Conservation (phyloP, 306 rosid species). For the Ochetophila trinervis region DNA sequence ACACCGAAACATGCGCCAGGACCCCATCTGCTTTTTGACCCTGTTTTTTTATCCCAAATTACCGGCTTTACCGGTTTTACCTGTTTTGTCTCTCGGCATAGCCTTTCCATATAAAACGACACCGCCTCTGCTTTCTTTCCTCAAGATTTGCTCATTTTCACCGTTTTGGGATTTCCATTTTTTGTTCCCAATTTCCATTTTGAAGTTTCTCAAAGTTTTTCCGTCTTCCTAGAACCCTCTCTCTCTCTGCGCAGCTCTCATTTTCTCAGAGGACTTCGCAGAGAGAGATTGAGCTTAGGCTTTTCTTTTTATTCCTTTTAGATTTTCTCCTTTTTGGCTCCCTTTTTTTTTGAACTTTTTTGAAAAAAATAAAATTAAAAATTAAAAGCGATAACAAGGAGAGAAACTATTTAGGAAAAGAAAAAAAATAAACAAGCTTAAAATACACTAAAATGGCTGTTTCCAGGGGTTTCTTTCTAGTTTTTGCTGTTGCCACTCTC, state of each 20-base stretch:
- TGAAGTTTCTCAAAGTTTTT: background rate
- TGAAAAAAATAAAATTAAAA: too few species aligned
- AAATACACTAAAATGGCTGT: conserved; percentile 30
- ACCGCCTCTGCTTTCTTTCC: too few species aligned
- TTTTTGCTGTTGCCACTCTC: conserved; percentile 40
- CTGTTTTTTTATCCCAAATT: background rate
- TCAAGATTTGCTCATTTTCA: too few species aligned
- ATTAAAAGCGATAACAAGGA: background rate
- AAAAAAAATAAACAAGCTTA: background rate
- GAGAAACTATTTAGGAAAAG: too few species aligned
- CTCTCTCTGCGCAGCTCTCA: conserved; percentile 35
- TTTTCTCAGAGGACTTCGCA: conserved; percentile 29
- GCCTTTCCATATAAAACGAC: background rate
- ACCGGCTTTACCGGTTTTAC: conserved; percentile 38
- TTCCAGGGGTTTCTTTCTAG: conserved; percentile 33
- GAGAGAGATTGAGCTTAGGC: conserved; percentile 30
- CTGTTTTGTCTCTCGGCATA: conserved; percentile 33
- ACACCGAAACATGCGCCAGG: conserved; percentile 27
- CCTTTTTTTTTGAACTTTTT: too few species aligned
- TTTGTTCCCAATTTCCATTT: background rate
- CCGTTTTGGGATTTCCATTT: too few species aligned
- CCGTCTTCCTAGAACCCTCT: background rate
- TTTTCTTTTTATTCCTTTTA: background rate
- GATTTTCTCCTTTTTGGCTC: background rate
- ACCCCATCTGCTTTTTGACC: conserved; percentile 27